A percentile compares a stretch with the other conserved stretches of the same genome.
Evolutionary conservation across 2,329 filamentous ascomycete genomes (phyloP).

Genomic region (Cercospora citrullina): DNA sequence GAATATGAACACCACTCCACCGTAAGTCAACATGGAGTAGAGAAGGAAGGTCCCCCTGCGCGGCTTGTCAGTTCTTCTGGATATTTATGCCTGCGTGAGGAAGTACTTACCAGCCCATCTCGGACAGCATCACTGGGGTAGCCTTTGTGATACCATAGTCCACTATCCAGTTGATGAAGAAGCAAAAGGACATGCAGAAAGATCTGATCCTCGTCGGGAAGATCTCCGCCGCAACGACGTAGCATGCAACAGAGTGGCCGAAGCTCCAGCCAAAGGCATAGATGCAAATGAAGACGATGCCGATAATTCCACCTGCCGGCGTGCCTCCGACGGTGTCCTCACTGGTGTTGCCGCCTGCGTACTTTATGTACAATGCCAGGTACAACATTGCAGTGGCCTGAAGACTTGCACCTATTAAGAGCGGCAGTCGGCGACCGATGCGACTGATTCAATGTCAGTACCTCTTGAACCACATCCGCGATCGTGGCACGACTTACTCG

Average conservation of each 20-base stretch:
- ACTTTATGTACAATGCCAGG: slow-evolving; percentile 25
- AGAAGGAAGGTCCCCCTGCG: slow-evolving; percentile 23
- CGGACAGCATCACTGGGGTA: slow-evolving; percentile 24
- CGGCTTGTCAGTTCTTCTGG: background rate
- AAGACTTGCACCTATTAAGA: slow-evolving; percentile 23
- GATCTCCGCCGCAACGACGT: slow-evolving; percentile 27
- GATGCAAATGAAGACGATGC: slow-evolving; percentile 24
- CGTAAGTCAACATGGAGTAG: slow-evolving; percentile 25
- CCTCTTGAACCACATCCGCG: background rate
- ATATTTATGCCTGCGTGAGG: background rate
- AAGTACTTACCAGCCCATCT: slow-evolving; percentile 18
- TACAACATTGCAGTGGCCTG: slow-evolving; percentile 27
- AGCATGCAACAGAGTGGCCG: slow-evolving; percentile 25
- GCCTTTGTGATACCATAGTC: slow-evolving; percentile 27
- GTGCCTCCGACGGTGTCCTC: slow-evolving; percentile 16
- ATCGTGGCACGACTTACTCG: slow-evolving; percentile 6
- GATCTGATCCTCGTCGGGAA: slow-evolving; percentile 26
- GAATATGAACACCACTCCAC: slow-evolving; percentile 25
- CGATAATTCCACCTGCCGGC: slow-evolving; percentile 25
- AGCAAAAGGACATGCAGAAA: slow-evolving; percentile 29
- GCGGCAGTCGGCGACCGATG: slow-evolving; percentile 25
- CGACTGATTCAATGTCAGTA: slow-evolving; percentile 4
- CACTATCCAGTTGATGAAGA: slow-evolving; percentile 30
- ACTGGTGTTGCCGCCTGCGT: slow-evolving; percentile 6
- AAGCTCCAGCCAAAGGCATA: slow-evolving; percentile 28